These are phyloP conservation scores for Didymella pomorum DNA, from an alignment of 2,329 filamentous ascomycete species.

Conservation along the genomic window DNA sequence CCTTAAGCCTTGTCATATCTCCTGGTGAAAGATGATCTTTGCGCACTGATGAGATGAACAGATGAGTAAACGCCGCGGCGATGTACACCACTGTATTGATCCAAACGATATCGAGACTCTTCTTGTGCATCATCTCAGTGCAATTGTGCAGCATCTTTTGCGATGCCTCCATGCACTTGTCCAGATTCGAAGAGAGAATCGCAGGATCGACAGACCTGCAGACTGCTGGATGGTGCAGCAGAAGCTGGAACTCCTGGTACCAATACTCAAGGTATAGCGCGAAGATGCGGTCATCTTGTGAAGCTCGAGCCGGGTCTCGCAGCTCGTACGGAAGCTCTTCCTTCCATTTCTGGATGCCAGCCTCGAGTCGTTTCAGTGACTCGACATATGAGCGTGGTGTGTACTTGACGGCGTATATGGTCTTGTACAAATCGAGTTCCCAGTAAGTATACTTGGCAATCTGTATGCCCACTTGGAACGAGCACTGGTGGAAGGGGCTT, in stretches of 20 bases:
- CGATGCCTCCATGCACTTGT: constrained; percentile 70
- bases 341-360: constrained; percentile 68
- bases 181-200: constrained; percentile 63
- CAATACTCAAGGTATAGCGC: constrained; percentile 60
- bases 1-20: constrained; percentile 67
- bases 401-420: constrained; percentile 75
- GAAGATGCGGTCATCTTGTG: constrained; percentile 58
- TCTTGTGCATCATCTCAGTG: constrained; percentile 67
- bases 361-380: constrained; percentile 71
- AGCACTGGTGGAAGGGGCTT: constrained; percentile 63
- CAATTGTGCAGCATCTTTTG: constrained; percentile 69
- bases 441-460: constrained; percentile 71
- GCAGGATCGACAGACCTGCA: constrained; percentile 63
- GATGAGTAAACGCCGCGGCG: constrained; percentile 74
- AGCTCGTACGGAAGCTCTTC: constrained; percentile 70
- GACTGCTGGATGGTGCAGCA: constrained; percentile 62
- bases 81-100: constrained; percentile 76
- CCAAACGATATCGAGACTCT: constrained; percentile 80
- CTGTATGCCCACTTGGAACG: constrained; percentile 71
- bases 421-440: constrained; percentile 76
- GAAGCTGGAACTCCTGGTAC: constrained; percentile 58
- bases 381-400: constrained; percentile 69
- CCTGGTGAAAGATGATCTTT: constrained; percentile 65
- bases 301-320: constrained; percentile 55
- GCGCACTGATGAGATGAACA: constrained; percentile 74